A percentile compares a stretch with the other conserved stretches of the same genome.
Evolutionary conservation across 2,329 filamentous ascomycete genomes (phyloP).

Genomic region (Fusarium lyarnte): DNA sequence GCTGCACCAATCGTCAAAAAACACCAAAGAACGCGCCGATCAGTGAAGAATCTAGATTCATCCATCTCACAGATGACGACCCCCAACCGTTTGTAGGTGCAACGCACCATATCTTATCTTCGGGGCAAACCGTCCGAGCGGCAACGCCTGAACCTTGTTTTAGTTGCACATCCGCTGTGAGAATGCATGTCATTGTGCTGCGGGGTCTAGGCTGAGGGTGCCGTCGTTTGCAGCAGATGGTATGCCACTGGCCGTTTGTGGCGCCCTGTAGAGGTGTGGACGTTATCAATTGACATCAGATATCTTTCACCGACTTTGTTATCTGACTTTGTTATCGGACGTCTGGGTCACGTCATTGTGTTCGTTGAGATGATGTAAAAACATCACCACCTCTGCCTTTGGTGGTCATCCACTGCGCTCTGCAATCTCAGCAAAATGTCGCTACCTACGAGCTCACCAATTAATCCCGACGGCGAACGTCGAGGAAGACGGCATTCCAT

Average conservation of each 20-base stretch:
- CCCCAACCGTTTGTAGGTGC: neutral
- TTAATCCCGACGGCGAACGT: neutral
- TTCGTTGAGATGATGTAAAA: neutral
- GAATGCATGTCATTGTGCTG: conserved; percentile 21
- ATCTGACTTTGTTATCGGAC: conserved; percentile 1
- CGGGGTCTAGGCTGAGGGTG: neutral
- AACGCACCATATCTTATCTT: conserved; percentile 11
- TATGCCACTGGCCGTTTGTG: conserved; percentile 3
- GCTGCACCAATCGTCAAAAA: neutral
- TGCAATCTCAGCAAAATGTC: conserved; percentile 6
- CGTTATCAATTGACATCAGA: conserved; percentile 35
- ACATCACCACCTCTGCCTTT: neutral
- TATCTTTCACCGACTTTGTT: conserved; percentile 18
- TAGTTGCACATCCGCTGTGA: neutral
- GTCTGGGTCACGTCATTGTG: neutral
- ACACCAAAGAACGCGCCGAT: neutral
- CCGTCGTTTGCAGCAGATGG: conserved; percentile 10
- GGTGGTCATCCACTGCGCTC: neutral
- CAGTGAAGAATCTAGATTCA: neutral
- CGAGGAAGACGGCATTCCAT: conserved; percentile 31
- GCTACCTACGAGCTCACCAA: conserved; percentile 9
- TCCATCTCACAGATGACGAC: neutral
- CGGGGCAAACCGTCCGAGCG: conserved; percentile 20
- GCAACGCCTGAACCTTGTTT: conserved; percentile 8
- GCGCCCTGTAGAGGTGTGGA: neutral